Base-by-base conservation (phyloP, 2,329 filamentous ascomycete species). In the Ophiosphaerella herpotricha region DNA sequence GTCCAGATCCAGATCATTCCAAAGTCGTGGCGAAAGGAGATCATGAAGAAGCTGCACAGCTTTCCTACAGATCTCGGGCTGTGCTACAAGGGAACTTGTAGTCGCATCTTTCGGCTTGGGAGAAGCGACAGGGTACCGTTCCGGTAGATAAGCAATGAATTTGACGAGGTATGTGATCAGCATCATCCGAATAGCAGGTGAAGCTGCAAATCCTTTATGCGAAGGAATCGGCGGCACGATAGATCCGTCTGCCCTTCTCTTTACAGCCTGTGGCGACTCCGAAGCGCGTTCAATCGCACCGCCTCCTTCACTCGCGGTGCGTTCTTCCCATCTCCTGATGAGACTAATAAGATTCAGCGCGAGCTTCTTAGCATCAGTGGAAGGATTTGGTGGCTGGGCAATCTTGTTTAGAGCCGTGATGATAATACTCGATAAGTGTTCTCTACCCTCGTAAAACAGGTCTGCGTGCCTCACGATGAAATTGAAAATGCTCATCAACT, bases 401-500 rank as follows among this genome's bases (percentile, higher is more conserved):
- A 99, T 90, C 74, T 97, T 97, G 44, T 89, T 83, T 32, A 99
- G 79, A 4, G 91, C 93, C 1, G 87, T 87, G 48, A 99, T 92
- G 69, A 99, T 95, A 57, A 94, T 83, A 48, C 89, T 84, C 4
- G 91, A 86, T 58, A 97, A 95, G 67, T 93, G 92, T 58, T 99
- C 94, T 46, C 94, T 83, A 1, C 91, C 91, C 57, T 97, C 93
- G 62, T 95, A 99, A 76, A 99, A 99, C 4, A 99, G 78, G 64
- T 94, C 88, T 0, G 92, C 89, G 69, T 99, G 93, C 48, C 90
- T 85, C 32, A 97, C 93, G 31, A 99, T 80, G 75, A 99, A 99
- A 66, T 97, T 89, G 78, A 97, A 97, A 63, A 99, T 97, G 76
- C 89, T 94, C 45, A 91, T 96, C 77, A 97, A 88, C 75, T 97